Conservation (phyloP, 306 rosid genomes). For the Elaeagnus macrophylla region DNA sequence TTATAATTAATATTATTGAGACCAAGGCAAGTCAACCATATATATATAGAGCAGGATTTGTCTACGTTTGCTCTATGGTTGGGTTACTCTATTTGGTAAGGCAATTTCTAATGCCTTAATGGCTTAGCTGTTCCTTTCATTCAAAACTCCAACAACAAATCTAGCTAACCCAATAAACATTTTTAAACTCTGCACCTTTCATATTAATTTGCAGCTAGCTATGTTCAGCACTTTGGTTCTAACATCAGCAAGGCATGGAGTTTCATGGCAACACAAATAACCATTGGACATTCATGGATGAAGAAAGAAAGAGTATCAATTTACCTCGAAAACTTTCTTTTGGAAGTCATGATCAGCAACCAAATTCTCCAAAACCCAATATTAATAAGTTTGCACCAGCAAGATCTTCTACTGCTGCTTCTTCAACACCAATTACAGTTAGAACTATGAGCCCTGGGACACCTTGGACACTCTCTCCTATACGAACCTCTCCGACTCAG, state of each 20-base stretch:
- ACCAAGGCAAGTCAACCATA: too few species aligned
- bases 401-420: constrained; percentile 24
- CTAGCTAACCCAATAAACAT: not conserved
- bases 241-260: constrained; percentile 19
- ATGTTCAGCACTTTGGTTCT: not conserved
- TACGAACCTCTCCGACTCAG: constrained; percentile 23
- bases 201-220: not conserved
- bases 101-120: not conserved
- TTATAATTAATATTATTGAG: too few species aligned
- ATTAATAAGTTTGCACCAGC: constrained; percentile 17
- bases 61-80: not conserved
- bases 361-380: constrained; percentile 14
- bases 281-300: constrained; percentile 31
- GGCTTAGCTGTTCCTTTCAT: not conserved
- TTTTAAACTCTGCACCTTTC: not conserved
- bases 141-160: constrained; percentile 15
- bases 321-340: constrained; percentile 35
- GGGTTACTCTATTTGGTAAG: not conserved
- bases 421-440: constrained; percentile 18
- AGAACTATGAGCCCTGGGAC: constrained; percentile 32
- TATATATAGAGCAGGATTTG: not conserved
- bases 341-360: constrained; percentile 10
- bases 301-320: constrained; percentile 31
- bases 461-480: constrained; percentile 31
- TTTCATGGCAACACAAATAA: constrained; percentile 21